Evolutionary conservation across 805 yeast species (phyloP), one percentile per base, ranked within the genome.

Genomic region (Pichia rugopelliculosa): DNA sequence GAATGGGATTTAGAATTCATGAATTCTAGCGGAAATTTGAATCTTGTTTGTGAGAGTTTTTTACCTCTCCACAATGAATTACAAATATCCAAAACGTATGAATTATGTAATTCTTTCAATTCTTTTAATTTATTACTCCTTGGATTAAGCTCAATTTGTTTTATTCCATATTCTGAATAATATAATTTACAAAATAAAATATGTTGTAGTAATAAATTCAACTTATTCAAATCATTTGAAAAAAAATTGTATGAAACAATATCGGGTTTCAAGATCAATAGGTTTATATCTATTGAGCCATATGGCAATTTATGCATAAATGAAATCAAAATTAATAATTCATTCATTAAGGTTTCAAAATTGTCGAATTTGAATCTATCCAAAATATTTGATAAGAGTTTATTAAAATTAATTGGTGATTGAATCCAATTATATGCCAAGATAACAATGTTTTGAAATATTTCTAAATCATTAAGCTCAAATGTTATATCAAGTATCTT

Each of bases 61-160:
- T 67, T 70, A 52, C 78, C 76, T 49, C 83, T 61, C 85, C 85
- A 80, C 0, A 75, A 42, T 13, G 74, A 64, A 48, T 80, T 80
- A 50, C 81, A 69, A 8, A 74, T 56, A 55, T 80, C 85, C 71
- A 77, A 73, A 10, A 79, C 73, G 49, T 72, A 75, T 0, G 77
- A 62, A 48, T 78, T 78, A 42, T 74, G 78, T 5, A 73, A 42
- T 10, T 54, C 53, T 44, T 70, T 68, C 33, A 59, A 51, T 4
- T 52, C 36, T 7, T 52, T 53, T 5, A 58, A 49, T 18, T 52
- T 55, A 47, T 24, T n/a, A n/a, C 15, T 30, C 9, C 18, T n/a
- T 30, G 18, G 18, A 30, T 30, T 30, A 6, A n/a, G 10, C 34
- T 25, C 56, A 25, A 11, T 39, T 18, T 51, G 23, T 2, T 50